Base-by-base conservation (phyloP, 129 eudicot genomes). In the Artemisia argyi region DNA sequence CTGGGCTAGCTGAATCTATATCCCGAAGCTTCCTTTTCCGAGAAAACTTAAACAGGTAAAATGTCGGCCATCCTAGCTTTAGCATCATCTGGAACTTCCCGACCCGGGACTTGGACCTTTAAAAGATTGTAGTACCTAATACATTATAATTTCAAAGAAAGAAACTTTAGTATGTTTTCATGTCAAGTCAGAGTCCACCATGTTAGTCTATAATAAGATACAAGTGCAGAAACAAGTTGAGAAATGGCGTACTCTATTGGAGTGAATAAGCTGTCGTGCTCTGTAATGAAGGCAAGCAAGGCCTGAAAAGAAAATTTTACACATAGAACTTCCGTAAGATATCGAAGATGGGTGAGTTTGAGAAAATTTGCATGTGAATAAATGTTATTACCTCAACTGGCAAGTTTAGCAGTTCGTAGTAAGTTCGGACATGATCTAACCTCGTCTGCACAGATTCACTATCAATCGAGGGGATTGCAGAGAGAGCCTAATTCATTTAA, bases 51-150 rank as follows among this genome's bases (percentile, higher is more conserved):
- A 74, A 51, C 76, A 44, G 88, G 77, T 75, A 90, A 65, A 72
- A 91, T 75, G 63, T 88, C 90, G 2, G 85, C 68, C 69, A 95
- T 75, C 39, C 96, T 83, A 54, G 77, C 97, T 56, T 80, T 88
- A 57, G 99, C 96, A 72, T 95, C 97, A 0, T 79, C 76, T 16
- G 99, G 99, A 50, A 95, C 93, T n/a, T 95, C 99, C 72, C 99
- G 81, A 15, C 97, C 99, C 24, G 99, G 99, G 60, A 95, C 96
- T 65, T 81, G 82, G 50, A 95, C 86, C 80, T 86, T 88, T 57
- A 95, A 58, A 78, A 95, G 99, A 81, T 77, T 90, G 53, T 73
- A 18, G 57, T 95, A 91, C 87, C 97, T 91, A 81, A 24, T 1
- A 39, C 10, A 39, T 39, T 39, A 39, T 39, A 9, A 39, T 39